Conservation (phyloP, 306 rosid genomes). For the Vigna mungo region DNA sequence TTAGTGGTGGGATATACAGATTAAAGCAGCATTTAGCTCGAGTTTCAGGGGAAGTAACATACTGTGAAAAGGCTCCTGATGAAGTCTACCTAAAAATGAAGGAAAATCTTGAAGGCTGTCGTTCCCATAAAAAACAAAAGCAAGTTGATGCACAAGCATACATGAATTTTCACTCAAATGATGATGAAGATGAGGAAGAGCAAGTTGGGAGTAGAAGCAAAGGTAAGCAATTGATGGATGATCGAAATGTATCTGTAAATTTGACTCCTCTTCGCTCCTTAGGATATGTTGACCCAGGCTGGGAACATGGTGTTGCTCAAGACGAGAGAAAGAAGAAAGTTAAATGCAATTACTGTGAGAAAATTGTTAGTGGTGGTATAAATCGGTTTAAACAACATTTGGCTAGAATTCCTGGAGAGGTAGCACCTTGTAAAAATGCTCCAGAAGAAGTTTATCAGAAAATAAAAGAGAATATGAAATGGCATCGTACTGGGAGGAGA, state of each 20-base stretch:
- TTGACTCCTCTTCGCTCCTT: slow-evolving; percentile 83
- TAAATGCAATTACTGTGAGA: slow-evolving; percentile 91
- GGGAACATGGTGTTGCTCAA: slow-evolving; percentile 98
- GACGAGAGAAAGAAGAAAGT: slow-evolving; percentile 99
- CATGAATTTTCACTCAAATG: slow-evolving; percentile 72
- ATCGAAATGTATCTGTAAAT: slow-evolving; percentile 59
- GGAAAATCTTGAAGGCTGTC: slow-evolving; percentile 87
- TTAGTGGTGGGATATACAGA: slow-evolving; percentile 96
- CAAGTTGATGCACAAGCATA: slow-evolving; percentile 71
- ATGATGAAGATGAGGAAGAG: slow-evolving; percentile 77
- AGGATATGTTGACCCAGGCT: slow-evolving; percentile 97
- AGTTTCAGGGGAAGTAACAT: slow-evolving; percentile 95
- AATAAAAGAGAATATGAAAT: slow-evolving; percentile 97
- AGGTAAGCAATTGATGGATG: slow-evolving; percentile 82
- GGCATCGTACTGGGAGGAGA: slow-evolving; percentile 98
- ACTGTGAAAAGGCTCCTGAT: slow-evolving; percentile 95
- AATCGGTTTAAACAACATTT: slow-evolving; percentile 96
- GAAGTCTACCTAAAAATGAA: slow-evolving; percentile 90
- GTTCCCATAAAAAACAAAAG: slow-evolving; percentile 82
- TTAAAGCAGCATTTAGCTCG: slow-evolving; percentile 98
- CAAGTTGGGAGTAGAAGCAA: slow-evolving; percentile 73
- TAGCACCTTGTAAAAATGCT: slow-evolving; percentile 93
- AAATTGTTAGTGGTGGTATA: slow-evolving; percentile 95
- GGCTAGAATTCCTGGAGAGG: slow-evolving; percentile 99
- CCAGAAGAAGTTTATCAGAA: slow-evolving; percentile 88